A percentile compares a stretch with the other conserved stretches of the same genome.
Conservation (phyloP, 352 stramenopile genomes). For the Globisporangium cederbergense region DNA sequence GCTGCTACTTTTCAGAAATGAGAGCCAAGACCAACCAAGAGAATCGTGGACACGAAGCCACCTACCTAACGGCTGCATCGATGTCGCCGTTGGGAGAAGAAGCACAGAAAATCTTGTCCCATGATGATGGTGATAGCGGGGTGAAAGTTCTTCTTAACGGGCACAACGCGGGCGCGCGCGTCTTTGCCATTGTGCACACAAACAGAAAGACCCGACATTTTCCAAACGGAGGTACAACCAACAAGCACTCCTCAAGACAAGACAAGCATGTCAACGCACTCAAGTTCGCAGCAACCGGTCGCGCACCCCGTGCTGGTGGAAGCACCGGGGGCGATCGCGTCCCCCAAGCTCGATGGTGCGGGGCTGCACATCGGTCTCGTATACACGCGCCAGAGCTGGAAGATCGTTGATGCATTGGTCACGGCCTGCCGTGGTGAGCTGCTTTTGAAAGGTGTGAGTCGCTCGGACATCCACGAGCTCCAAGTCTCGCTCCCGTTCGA, state of each 20-base stretch:
- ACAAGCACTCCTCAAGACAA: background rate
- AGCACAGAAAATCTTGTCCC: background rate
- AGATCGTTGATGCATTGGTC: constrained; percentile 28
- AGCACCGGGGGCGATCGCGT: constrained; percentile 31
- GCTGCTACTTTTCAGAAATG: background rate
- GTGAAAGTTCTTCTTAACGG: no score
- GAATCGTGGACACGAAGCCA: background rate
- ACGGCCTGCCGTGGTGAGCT: constrained; percentile 30
- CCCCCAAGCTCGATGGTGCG: constrained; percentile 20
- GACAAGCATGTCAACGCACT: background rate
- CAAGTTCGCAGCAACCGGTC: background rate
- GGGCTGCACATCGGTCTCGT: constrained; percentile 28
- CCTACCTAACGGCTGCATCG: background rate
- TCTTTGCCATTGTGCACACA: no score
- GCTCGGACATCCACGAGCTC: constrained; percentile 26
- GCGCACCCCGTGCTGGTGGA: constrained; percentile 20
- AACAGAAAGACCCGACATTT: background rate
- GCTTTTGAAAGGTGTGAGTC: constrained; percentile 27
- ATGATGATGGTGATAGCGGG: background rate
- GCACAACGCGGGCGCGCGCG: no score
- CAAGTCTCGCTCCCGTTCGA: constrained; percentile 33
- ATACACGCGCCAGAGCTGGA: constrained; percentile 23
- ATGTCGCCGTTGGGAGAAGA: background rate
- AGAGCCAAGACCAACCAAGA: background rate
- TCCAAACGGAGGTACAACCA: background rate